Percentiles rank a stretch among this genome's conserved stretches.
Conservation (phyloP, 805 yeast species). For the Blastobotrys robertii region DNA sequence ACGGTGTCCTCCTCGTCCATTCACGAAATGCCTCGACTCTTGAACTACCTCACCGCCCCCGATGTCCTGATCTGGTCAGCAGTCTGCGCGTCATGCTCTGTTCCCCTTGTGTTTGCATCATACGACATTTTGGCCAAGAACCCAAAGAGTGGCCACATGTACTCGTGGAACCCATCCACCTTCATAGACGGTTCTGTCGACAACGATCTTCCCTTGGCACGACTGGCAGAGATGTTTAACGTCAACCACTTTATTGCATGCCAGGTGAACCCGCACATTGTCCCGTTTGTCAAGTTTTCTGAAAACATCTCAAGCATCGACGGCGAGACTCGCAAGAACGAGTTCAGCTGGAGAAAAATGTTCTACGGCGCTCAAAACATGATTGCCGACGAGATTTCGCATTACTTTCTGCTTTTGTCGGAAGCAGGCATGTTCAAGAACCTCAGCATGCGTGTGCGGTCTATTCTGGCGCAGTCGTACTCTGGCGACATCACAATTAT, state of each 20-base stretch:
- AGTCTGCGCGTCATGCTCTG: constrained; percentile 84
- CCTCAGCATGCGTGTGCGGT: constrained; percentile 58
- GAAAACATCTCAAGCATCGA: constrained; percentile 8
- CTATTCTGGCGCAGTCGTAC: constrained; percentile 76
- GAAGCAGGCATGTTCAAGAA: constrained; percentile 74
- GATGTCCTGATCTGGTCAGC: constrained; percentile 89
- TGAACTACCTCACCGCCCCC: constrained; percentile 90
- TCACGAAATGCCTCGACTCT: constrained; percentile 81
- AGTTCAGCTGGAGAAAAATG: constrained; percentile 2
- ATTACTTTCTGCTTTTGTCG: constrained; percentile 58
- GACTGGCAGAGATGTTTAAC: constrained; percentile 92
- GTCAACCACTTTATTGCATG: constrained; percentile 96
- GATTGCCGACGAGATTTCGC: constrained; percentile 62
- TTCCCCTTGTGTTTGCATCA: constrained; percentile 87
- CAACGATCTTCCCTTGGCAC: constrained; percentile 81
- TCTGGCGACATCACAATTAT: constrained; percentile 90
- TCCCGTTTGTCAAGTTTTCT: constrained; percentile 53
- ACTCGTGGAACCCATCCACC: constrained; percentile 74
- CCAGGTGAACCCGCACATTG: constrained; percentile 94
- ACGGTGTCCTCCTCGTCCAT: constrained; percentile 88
- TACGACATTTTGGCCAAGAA: constrained; percentile 78
- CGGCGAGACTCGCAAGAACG: constrained; percentile 18
- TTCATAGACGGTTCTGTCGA: constrained; percentile 96
- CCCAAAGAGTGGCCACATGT: constrained; percentile 56
- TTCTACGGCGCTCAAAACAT: constrained; percentile 39